Evolutionary conservation across 768 basidiomycete genomes (phyloP).

Genomic region (Calocera cornea): DNA sequence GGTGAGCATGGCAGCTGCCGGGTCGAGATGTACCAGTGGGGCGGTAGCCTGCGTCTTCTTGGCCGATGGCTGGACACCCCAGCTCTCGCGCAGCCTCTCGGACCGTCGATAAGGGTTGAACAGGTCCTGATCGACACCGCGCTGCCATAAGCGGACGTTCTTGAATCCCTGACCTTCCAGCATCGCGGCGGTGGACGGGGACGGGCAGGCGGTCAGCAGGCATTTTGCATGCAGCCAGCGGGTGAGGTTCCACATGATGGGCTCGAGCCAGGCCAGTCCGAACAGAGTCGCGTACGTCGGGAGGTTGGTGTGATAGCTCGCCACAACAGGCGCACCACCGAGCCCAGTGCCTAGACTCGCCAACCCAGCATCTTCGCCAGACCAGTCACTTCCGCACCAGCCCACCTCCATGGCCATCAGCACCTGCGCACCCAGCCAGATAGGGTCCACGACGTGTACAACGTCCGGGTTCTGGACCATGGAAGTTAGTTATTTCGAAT

Average conservation of each 20-base stretch:
- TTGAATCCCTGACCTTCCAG: conserved; percentile 23
- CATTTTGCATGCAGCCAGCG: conserved; percentile 24
- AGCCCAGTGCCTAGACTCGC: conserved; percentile 1
- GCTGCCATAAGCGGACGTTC: conserved; percentile 28
- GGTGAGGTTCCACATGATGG: conserved; percentile 28
- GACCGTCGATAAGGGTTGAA: conserved; percentile 24
- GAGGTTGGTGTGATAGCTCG: conserved; percentile 30
- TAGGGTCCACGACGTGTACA: conserved; percentile 34
- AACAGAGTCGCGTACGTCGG: conserved; percentile 31
- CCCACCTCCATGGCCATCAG: conserved; percentile 29
- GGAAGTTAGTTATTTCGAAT: conserved; percentile 4
- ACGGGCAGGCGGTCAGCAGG: conserved; percentile 29
- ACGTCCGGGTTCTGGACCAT: conserved; percentile 25
- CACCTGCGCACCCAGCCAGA: conserved; percentile 35
- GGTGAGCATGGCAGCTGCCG: conserved; percentile 6
- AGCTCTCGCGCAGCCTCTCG: conserved; percentile 18
- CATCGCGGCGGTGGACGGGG: conserved; percentile 26
- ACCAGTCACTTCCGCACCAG: conserved; percentile 23
- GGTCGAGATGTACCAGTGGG: not conserved
- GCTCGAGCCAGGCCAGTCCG: conserved; percentile 27
- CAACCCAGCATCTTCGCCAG: not conserved
- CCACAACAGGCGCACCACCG: conserved; percentile 20
- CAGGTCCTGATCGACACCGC: conserved; percentile 28
- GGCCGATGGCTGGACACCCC: conserved; percentile 19
- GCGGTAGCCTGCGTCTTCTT: conserved; percentile 6